Evolutionary conservation across 2,329 filamentous ascomycete genomes (phyloP).

Genomic region (Paecilomyces sp.): DNA sequence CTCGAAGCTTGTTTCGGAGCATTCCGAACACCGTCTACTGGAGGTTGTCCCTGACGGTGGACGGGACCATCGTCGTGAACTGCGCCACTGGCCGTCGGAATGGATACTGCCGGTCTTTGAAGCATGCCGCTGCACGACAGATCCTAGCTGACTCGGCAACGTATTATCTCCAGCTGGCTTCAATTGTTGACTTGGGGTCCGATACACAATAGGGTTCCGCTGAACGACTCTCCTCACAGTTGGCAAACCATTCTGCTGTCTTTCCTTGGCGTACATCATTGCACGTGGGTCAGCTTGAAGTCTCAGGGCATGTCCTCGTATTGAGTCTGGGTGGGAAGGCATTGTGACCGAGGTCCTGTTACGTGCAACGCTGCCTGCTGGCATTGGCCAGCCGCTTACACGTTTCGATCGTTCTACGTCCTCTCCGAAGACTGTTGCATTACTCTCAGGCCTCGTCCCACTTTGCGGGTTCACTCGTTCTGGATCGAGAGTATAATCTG

Average conservation of each 20-base stretch:
- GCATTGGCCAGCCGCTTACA: slow-evolving; percentile 6
- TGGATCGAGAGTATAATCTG: slow-evolving; percentile 27
- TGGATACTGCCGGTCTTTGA: slow-evolving; percentile 8
- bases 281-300: slow-evolving; percentile 30
- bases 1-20: slow-evolving; percentile 16
- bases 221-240: not conserved
- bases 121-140: not conserved
- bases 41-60: slow-evolving; percentile 4
- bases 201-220: not conserved
- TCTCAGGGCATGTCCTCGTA: slow-evolving; percentile 14
- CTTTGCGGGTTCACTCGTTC: slow-evolving; percentile 28
- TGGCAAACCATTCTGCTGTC: slow-evolving; percentile 6
- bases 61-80: slow-evolving; percentile 9
- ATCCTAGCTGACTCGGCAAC: not conserved
- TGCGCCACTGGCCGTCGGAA: slow-evolving; percentile 1
- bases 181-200: not conserved
- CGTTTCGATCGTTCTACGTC: slow-evolving; percentile 17
- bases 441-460: slow-evolving; percentile 18
- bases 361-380: slow-evolving; percentile 1
- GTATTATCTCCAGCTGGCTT: not conserved
- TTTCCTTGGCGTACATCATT: slow-evolving; percentile 20
- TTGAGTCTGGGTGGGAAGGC: not conserved
- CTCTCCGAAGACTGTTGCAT: slow-evolving; percentile 32
- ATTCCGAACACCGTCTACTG: slow-evolving; percentile 3
- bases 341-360: not conserved